Evolutionary conservation across 1,284 basidiomycete species (phyloP).

Genomic region (Xerocomus nothofagi): DNA sequence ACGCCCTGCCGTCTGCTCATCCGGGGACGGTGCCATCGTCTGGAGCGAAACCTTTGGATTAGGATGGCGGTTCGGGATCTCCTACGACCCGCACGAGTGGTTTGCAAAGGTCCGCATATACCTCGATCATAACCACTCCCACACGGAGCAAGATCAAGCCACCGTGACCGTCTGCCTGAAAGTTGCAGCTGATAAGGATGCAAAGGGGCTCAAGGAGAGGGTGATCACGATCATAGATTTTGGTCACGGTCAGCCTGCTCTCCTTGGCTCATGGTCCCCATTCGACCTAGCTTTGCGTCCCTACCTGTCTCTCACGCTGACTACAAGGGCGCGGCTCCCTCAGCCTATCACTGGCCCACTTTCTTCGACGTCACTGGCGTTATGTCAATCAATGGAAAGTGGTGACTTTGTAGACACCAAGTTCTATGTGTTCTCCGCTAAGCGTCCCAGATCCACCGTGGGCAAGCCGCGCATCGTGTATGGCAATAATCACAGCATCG

Average conservation of each 20-base stretch:
- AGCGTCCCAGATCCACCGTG: slow-evolving; percentile 7
- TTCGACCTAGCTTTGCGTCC: slow-evolving; percentile 16
- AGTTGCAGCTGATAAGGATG: not conserved
- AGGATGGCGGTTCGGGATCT: slow-evolving; percentile 32
- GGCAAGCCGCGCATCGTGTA: slow-evolving; percentile 27
- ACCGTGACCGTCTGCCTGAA: slow-evolving; percentile 14
- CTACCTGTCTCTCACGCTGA: slow-evolving; percentile 25
- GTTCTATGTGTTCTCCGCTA: slow-evolving; percentile 31
- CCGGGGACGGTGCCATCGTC: slow-evolving; percentile 5
- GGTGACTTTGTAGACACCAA: slow-evolving; percentile 33
- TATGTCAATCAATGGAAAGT: slow-evolving; percentile 27
- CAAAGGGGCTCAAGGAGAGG: slow-evolving; percentile 13
- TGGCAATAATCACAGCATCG: slow-evolving; percentile 21
- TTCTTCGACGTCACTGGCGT: slow-evolving; percentile 16
- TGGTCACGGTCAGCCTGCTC: slow-evolving; percentile 26
- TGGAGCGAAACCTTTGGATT: slow-evolving; percentile 33
- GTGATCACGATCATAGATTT: slow-evolving; percentile 24
- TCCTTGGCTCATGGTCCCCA: slow-evolving; percentile 27
- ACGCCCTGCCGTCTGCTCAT: slow-evolving; percentile 20
- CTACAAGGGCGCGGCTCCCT: slow-evolving; percentile 19
- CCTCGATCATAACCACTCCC: slow-evolving; percentile 29
- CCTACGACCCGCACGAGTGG: slow-evolving; percentile 21
- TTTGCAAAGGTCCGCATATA: slow-evolving; percentile 28
- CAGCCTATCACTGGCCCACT: slow-evolving; percentile 17
- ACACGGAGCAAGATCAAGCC: slow-evolving; percentile 26